Evolutionary conservation across 169 alveolate genomes (phyloP).

Genomic region (Cryptosporidium viatorum): DNA sequence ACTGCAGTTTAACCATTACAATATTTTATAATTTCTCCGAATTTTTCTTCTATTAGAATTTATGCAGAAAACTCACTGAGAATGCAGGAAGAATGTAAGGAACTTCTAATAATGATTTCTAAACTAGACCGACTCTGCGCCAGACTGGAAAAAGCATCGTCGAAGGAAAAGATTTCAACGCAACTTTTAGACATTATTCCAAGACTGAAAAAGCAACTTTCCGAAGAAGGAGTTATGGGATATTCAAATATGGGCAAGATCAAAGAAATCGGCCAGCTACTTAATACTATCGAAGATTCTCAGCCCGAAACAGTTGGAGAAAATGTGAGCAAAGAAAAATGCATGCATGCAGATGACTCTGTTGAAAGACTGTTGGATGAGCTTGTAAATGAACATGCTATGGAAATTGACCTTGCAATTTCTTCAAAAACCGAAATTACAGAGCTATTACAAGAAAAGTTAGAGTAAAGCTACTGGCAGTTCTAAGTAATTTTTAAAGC

Average conservation of each 20-base stretch:
- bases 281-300: constrained; percentile 15
- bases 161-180: constrained; percentile 45
- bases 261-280: constrained; percentile 40
- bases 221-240: constrained; percentile 67
- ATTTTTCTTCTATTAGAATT: neutral
- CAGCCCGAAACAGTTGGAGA: constrained; percentile 21
- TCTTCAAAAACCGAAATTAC: neutral
- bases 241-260: constrained; percentile 17
- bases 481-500: too few species aligned
- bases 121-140: constrained; percentile 56
- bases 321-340: neutral
- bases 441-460: neutral
- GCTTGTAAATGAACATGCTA: constrained; percentile 34
- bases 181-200: constrained; percentile 47
- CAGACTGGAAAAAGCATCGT: constrained; percentile 52
- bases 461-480: neutral
- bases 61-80: constrained; percentile 64
- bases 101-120: constrained; percentile 49
- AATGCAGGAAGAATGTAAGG: constrained; percentile 52
- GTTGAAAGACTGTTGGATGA: constrained; percentile 40
- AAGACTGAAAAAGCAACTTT: constrained; percentile 44
- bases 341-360: neutral
- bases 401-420: constrained; percentile 56
- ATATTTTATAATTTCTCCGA: neutral
- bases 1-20: neutral